Percentiles rank a stretch among this genome's conserved stretches.
Conservation (phyloP, 1,284 basidiomycete genomes). For the Sanghuangporus baumii region DNA sequence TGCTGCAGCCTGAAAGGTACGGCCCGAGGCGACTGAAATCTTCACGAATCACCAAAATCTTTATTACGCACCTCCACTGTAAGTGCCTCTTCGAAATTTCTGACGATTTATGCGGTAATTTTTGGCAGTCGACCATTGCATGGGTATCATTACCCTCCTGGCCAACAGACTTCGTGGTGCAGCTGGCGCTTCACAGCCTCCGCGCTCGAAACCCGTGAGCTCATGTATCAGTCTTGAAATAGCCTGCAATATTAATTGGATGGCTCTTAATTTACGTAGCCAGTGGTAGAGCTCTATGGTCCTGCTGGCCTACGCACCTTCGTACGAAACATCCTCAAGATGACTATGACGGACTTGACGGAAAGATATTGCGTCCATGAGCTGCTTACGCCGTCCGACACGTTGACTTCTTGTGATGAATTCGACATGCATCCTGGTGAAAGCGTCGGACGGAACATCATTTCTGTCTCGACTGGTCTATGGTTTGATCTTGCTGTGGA, state of each 20-base stretch:
- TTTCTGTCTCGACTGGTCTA: slow-evolving; percentile 57
- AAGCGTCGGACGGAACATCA: slow-evolving; percentile 58
- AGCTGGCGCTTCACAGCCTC: slow-evolving; percentile 34
- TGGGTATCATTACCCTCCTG: slow-evolving; percentile 75
- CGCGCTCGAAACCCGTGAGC: slow-evolving; percentile 20
- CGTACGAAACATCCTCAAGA: slow-evolving; percentile 64
- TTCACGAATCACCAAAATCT: slow-evolving; percentile 63
- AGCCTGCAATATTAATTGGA: background rate
- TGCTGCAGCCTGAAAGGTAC: slow-evolving; percentile 33
- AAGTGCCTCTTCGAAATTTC: slow-evolving; percentile 16
- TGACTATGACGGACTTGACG: slow-evolving; percentile 62
- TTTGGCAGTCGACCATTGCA: slow-evolving; percentile 67
- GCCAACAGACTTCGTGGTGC: slow-evolving; percentile 46
- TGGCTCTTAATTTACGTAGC: slow-evolving; percentile 28
- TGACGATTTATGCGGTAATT: slow-evolving; percentile 14
- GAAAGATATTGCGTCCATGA: slow-evolving; percentile 81
- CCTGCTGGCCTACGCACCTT: slow-evolving; percentile 79
- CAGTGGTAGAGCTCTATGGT: slow-evolving; percentile 75
- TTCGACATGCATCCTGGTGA: slow-evolving; percentile 63
- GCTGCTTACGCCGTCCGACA: slow-evolving; percentile 51
- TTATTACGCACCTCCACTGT: slow-evolving; percentile 90
- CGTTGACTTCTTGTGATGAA: slow-evolving; percentile 43
- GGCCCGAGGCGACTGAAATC: slow-evolving; percentile 37
- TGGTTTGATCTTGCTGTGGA: slow-evolving; percentile 56
- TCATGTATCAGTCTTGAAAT: background rate